Evolutionary conservation across 2,329 filamentous ascomycete genomes (phyloP).

Genomic region (Colletotrichum truncatum): DNA sequence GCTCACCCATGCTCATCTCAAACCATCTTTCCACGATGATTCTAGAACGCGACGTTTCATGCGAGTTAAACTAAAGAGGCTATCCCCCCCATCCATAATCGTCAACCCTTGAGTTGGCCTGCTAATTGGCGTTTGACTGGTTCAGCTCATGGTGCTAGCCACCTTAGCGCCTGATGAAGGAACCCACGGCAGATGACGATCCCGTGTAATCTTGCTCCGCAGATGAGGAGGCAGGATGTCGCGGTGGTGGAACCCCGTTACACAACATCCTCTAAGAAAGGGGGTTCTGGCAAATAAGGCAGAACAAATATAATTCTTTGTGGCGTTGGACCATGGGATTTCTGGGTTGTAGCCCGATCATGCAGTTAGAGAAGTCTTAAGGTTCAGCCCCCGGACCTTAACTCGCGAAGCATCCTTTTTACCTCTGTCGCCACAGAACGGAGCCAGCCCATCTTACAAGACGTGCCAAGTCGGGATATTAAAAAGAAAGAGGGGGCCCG

Average conservation of each 20-base stretch:
- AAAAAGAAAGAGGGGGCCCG: slow-evolving; percentile 15
- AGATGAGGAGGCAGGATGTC: slow-evolving; percentile 1
- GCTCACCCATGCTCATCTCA: slow-evolving; percentile 6
- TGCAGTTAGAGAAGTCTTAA: slow-evolving; percentile 5
- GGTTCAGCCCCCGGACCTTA: neutral
- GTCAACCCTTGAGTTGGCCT: neutral
- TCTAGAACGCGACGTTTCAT: slow-evolving; percentile 28
- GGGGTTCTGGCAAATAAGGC: neutral
- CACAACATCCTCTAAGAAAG: neutral
- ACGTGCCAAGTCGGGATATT: slow-evolving; percentile 17
- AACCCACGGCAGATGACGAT: neutral
- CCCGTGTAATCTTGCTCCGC: neutral
- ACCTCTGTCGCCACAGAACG: neutral
- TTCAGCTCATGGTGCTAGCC: neutral
- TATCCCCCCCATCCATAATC: neutral
- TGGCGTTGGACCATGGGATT: neutral
- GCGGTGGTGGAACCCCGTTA: neutral
- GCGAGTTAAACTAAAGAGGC: neutral
- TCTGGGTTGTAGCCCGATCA: neutral
- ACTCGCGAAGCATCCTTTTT: neutral
- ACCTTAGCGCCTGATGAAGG: neutral
- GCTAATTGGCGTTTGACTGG: neutral
- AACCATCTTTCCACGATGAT: slow-evolving; percentile 17
- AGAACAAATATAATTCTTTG: neutral
- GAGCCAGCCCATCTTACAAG: neutral